Percentiles rank a stretch among this genome's conserved stretches.
These are phyloP conservation scores for Termitomyces heimii DNA, from an alignment of 768 basidiomycete species.

Conservation along the genomic window DNA sequence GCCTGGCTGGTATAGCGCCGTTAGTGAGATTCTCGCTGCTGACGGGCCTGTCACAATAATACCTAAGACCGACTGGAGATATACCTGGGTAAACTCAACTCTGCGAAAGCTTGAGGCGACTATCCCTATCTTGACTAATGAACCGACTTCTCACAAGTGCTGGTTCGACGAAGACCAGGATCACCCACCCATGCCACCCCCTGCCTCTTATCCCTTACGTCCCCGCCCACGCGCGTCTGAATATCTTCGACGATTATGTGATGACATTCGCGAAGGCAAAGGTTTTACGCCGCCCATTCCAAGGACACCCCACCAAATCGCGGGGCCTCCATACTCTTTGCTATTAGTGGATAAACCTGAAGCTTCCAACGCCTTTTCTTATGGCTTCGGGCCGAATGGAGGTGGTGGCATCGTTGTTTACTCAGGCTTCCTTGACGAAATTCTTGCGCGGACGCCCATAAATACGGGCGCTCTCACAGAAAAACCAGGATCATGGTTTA, in stretches of 20 bases:
- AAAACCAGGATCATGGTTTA: slow-evolving; percentile 36
- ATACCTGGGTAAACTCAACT: slow-evolving; percentile 78
- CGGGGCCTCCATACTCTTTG: slow-evolving; percentile 87
- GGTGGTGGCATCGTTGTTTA: slow-evolving; percentile 94
- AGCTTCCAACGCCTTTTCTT: slow-evolving; percentile 87
- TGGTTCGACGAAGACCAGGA: slow-evolving; percentile 50
- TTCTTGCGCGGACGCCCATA: slow-evolving; percentile 48
- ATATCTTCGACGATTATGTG: slow-evolving; percentile 53
- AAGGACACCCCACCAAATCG: slow-evolving; percentile 43
- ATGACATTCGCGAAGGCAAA: slow-evolving; percentile 35
- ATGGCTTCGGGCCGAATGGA: slow-evolving; percentile 89
- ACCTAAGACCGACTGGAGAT: slow-evolving; percentile 81
- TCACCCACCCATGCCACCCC: slow-evolving; percentile 67
- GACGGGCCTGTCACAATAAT: slow-evolving; percentile 61
- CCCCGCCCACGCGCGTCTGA: slow-evolving; percentile 79
- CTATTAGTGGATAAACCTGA: slow-evolving; percentile 86
- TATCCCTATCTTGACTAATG: slow-evolving; percentile 61
- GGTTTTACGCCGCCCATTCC: slow-evolving; percentile 27
- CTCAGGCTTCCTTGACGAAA: slow-evolving; percentile 88
- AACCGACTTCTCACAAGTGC: slow-evolving; percentile 45
- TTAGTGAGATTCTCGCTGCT: slow-evolving; percentile 69
- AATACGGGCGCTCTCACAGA: slow-evolving; percentile 14
- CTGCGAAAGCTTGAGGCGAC: slow-evolving; percentile 71
- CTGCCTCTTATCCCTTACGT: slow-evolving; percentile 74
- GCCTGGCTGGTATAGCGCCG: slow-evolving; percentile 80